Evolutionary conservation across 371 early-diverging fungal species (phyloP), one percentile per base, ranked within the genome.

Genomic region (Syncephalastrum racemosum): DNA sequence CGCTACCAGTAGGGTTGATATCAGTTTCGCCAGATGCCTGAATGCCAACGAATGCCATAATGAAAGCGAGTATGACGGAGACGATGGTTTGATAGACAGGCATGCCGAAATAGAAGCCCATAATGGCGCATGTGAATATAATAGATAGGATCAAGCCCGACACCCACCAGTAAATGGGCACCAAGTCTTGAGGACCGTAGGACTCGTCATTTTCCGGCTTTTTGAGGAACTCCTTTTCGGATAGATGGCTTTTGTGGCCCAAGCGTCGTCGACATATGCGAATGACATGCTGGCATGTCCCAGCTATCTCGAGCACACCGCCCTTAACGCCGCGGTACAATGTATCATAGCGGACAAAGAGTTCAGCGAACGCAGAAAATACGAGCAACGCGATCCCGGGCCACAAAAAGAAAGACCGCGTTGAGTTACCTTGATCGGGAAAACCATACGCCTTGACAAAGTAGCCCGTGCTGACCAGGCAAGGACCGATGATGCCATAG

Each of bases 371-470:
- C 8, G 84, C 70, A 47, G 83, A 62, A 25, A 80, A 66, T 31
- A 86, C 75, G 81, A 90, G 85, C 43, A 88, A 65, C 1, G 83
- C 80, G 61, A 90, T 84, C 58, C 90, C 90, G 15, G 88, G 87
- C 89, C 85, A 85, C 15, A 85, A 62, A 67, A 81, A 80, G 80
- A 83, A 82, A 22, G 71, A 73, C 39, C 80, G 75, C 13, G 72
- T 75, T 40, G 77, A 70, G 25, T 68, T 67, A 46, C 72, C 71
- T 6, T 43, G 43, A 1, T 50, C 15, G 14, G 58, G 60, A 64
- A 80, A 79, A 39, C 81, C 77, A 39, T 59, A 64, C 7, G 60
- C 49, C 3, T 61, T 58, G 27, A 62, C 60, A 63, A 81, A 64
- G 56, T 58, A 67, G 12, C 83, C 79, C 25, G 64, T 69, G 0